These are phyloP conservation scores for Microstegium vimineum DNA, from an alignment of 176 grass and related monocot species.

Conservation along the genomic window DNA sequence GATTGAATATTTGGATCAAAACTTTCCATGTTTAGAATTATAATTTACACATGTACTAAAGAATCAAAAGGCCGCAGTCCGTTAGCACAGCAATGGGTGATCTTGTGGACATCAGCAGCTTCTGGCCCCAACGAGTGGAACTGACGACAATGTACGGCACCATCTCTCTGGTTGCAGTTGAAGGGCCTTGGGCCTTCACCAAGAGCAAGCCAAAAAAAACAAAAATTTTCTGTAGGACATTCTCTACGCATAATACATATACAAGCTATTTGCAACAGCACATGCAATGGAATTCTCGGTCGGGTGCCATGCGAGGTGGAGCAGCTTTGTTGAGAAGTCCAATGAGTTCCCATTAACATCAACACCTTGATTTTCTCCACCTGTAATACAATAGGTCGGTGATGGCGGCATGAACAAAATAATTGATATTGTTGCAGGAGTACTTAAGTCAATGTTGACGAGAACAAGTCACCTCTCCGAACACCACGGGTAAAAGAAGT, in stretches of 20 bases:
- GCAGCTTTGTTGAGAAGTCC: conserved; percentile 79
- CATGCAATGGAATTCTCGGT: conserved; percentile 88
- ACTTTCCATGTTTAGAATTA: conserved; percentile 42
- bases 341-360: conserved; percentile 84
- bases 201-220: conserved; percentile 21
- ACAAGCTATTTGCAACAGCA: conserved; percentile 95
- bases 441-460: not conserved
- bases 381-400: conserved; percentile 35
- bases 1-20: conserved; percentile 46
- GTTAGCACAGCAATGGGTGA: conserved; percentile 28
- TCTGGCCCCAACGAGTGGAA: conserved; percentile 21
- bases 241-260: conserved; percentile 96
- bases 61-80: conserved; percentile 40
- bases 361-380: conserved; percentile 61
- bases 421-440: not conserved
- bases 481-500: conserved; percentile 59
- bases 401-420: not conserved
- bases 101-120: conserved; percentile 23
- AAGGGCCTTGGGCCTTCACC: not conserved
- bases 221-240: conserved; percentile 36
- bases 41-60: conserved; percentile 84
- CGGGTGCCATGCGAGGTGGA: conserved; percentile 90
- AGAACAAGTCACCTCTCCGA: conserved; percentile 49
- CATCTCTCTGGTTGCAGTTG: conserved; percentile 26
- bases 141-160: conserved; percentile 11